phyloP scores from a whole-genome alignment of 306 rosid species.

The Luffa aegyptiaca region DNA sequence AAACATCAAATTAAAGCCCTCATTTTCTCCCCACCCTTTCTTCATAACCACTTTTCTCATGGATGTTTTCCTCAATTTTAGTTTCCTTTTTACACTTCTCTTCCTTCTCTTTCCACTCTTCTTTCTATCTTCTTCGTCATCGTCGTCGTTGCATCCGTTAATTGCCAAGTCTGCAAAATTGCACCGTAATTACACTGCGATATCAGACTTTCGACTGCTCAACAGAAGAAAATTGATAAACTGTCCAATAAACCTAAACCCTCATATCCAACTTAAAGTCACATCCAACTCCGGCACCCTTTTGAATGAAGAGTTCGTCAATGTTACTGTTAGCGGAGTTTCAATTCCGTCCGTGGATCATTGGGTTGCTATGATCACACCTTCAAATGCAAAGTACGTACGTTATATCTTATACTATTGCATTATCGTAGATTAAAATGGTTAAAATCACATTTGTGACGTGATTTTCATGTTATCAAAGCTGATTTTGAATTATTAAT shows the following conservation, averaged over 20 bases:
- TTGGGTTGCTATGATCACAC: slow-evolving; percentile 87
- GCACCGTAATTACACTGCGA: slow-evolving; percentile 48
- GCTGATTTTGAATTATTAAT: too few species aligned
- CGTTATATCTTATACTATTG: too few species aligned
- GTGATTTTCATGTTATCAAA: too few species aligned
- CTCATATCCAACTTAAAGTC: slow-evolving; percentile 23
- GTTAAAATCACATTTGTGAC: too few species aligned
- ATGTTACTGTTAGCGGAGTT: slow-evolving; percentile 45
- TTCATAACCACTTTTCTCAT: slow-evolving; percentile 9
- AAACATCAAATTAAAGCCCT: neutral
- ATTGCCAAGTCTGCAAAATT: slow-evolving; percentile 17
- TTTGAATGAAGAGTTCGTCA: slow-evolving; percentile 36
- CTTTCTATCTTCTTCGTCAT: neutral
- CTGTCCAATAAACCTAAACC: slow-evolving; percentile 24
- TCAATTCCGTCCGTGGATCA: slow-evolving; percentile 27
- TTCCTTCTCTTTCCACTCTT: slow-evolving; percentile 4
- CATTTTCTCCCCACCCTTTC: neutral
- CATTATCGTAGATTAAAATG: too few species aligned
- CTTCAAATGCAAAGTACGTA: slow-evolving; percentile 46
- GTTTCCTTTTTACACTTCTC: slow-evolving; percentile 2
- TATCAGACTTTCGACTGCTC: slow-evolving; percentile 50
- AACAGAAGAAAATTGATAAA: slow-evolving; percentile 34
- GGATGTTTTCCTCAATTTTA: neutral
- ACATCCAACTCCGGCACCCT: slow-evolving; percentile 24
- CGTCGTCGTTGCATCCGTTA: slow-evolving; percentile 20